Evolutionary conservation across 441 rosid species (phyloP), one percentile per base, ranked within the genome.

Genomic region (Biscutella laevigata): DNA sequence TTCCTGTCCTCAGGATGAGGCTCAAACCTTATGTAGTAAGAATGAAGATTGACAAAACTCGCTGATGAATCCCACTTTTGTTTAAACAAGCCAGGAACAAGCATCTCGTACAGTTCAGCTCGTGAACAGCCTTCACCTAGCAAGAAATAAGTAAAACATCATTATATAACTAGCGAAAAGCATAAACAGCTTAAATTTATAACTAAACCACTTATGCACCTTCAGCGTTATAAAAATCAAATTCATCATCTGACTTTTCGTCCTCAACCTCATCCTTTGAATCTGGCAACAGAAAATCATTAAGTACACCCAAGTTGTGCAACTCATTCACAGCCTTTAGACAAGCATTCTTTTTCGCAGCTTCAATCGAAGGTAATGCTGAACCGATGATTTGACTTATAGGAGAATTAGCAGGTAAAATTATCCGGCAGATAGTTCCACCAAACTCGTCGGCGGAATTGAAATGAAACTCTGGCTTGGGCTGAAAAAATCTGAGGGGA

Each of bases 361-460:
- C 83, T 67, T 88, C 95, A 44, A 51, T 68, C 20, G 95, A 86
- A 65, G 84, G 53, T 66, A 68, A 87, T 16, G 83, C 78, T 7
- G 70, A 44, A 62, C 98, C 64, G 41, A 66, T 68, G 49, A 86
- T 72, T 59, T 75, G 75, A 71, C 75, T 74, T 49, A 74, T 57
- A 36, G 95, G 95, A 70, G 99, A 84, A 77, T 88, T 92, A 48
- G 94, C 69, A 61, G 98, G 98, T 48, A 92, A 76, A 37, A 56
- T 61, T 62, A 92, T 62, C 53, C 45, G 77, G 71, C 98, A 92
- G 67, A 84, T 65, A 13, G 77, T 86, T 67, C 96, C 96, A 27
- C 71, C 84, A 27, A 57, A 49, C 63, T 86, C 92, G 62, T 92
- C 94, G 52, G 68, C 62, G 35, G 70, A 36, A 14, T 58, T 52